A percentile compares a stretch with the other conserved stretches of the same genome.
Evolutionary conservation across 805 yeast species (phyloP).

Genomic region (Cyberlindnera amylophila): DNA sequence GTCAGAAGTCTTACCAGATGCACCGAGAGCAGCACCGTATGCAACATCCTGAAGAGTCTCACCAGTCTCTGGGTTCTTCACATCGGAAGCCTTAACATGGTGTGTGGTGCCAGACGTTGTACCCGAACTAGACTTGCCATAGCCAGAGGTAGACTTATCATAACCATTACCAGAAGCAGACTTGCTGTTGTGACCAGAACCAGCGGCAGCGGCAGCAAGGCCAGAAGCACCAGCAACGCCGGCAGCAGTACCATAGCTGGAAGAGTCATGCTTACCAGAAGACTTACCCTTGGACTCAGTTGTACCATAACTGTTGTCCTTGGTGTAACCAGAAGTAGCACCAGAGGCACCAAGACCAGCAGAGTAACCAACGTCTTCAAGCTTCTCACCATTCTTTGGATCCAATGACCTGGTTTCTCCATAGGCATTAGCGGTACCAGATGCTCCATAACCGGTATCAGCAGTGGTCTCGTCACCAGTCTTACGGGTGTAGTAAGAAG

Average conservation of each 20-base stretch:
- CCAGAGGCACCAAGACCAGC: constrained; percentile 5
- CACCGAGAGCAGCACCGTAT: no score
- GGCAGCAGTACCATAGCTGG: neutral
- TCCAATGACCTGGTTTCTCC: neutral
- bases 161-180: neutral
- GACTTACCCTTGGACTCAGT: neutral
- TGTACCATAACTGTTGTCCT: neutral
- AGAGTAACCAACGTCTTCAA: constrained; percentile 12
- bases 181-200: neutral
- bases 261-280: neutral
- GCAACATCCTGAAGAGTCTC: no score
- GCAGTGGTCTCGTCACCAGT: constrained; percentile 7
- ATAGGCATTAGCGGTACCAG: neutral
- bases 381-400: constrained; percentile 2
- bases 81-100: no score
- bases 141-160: neutral
- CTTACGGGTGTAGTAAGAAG: constrained; percentile 17
- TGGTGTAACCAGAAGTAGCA: constrained; percentile 3
- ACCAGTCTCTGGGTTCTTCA: no score
- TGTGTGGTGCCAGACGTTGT: no score
- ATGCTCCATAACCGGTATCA: neutral
- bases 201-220: neutral
- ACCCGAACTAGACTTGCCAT: neutral
- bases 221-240: neutral
- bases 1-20: neutral